phyloP scores from a whole-genome alignment of 106 monocot genomes.

The Phalaenopsis aphrodite region DNA sequence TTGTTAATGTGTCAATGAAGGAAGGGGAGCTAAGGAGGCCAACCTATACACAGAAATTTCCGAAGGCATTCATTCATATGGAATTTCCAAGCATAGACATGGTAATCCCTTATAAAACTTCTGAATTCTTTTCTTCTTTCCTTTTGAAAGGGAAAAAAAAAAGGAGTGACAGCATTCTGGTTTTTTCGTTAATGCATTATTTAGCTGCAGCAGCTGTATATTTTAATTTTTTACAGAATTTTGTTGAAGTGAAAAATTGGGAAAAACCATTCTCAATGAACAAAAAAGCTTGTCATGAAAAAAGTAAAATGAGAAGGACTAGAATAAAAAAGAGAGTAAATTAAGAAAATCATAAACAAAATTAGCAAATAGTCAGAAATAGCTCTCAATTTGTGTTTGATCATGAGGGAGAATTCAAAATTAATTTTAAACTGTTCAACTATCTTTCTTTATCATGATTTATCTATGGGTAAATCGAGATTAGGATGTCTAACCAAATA shows the following conservation, averaged over 20 bases:
- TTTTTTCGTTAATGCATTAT: background rate
- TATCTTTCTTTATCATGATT: too few species aligned
- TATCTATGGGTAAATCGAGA: too few species aligned
- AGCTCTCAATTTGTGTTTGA: too few species aligned
- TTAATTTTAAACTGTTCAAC: too few species aligned
- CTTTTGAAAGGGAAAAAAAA: too few species aligned
- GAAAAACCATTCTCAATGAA: background rate
- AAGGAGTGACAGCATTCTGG: background rate
- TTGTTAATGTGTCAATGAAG: conserved; percentile 24
- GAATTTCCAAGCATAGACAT: conserved; percentile 84
- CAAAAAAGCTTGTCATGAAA: background rate
- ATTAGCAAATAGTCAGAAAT: too few species aligned
- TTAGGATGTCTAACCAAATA: too few species aligned
- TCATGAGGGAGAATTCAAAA: too few species aligned
- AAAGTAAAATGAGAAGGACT: background rate
- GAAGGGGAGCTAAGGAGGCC: conserved; percentile 93
- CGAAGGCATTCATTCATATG: conserved; percentile 91
- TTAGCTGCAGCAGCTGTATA: background rate
- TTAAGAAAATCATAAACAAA: too few species aligned
- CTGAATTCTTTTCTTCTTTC: background rate
- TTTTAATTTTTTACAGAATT: background rate
- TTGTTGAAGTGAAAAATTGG: background rate
- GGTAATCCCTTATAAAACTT: conserved; percentile 31
- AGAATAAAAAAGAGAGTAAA: background rate
- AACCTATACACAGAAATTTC: conserved; percentile 90